A percentile compares a stretch with the other conserved stretches of the same genome.
Conservation (phyloP, 768 basidiomycete genomes). For the Daedaleopsis sinensis region DNA sequence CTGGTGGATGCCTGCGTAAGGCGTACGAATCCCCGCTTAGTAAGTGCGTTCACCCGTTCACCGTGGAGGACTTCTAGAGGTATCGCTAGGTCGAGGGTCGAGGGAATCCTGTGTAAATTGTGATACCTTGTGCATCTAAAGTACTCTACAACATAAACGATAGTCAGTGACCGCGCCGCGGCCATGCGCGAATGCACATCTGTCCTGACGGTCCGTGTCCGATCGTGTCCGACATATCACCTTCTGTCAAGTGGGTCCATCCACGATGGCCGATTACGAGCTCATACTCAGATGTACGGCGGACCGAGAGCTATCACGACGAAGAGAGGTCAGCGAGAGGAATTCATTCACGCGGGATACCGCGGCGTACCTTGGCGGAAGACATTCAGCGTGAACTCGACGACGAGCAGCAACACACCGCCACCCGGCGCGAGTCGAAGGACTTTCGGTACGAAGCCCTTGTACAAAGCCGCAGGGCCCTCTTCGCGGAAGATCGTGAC, state of each 20-base stretch:
- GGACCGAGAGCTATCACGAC: slow-evolving; percentile 27
- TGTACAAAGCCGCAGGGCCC: slow-evolving; percentile 84
- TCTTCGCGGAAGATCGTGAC: slow-evolving; percentile 85
- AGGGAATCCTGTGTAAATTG: not conserved
- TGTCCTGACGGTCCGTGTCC: not conserved
- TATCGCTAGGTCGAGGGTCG: no score
- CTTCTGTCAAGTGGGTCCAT: not conserved
- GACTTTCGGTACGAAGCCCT: slow-evolving; percentile 95
- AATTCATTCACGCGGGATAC: not conserved
- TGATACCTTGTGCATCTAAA: not conserved
- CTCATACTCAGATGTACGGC: slow-evolving; percentile 26
- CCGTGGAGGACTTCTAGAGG: no score
- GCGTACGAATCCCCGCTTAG: no score
- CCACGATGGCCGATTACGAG: not conserved
- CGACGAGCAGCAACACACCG: slow-evolving; percentile 91
- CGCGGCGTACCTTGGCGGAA: slow-evolving; percentile 65
- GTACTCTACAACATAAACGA: slow-evolving; percentile 9
- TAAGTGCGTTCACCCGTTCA: no score
- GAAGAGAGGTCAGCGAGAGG: not conserved
- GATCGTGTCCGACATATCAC: not conserved
- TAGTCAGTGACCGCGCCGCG: not conserved
- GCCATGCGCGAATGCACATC: not conserved
- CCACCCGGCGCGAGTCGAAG: slow-evolving; percentile 94
- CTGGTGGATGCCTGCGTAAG: no score
- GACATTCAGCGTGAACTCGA: slow-evolving; percentile 78